Evolutionary conservation across 2,329 filamentous ascomycete species (phyloP).

Genomic region (Grosmannia huntii): DNA sequence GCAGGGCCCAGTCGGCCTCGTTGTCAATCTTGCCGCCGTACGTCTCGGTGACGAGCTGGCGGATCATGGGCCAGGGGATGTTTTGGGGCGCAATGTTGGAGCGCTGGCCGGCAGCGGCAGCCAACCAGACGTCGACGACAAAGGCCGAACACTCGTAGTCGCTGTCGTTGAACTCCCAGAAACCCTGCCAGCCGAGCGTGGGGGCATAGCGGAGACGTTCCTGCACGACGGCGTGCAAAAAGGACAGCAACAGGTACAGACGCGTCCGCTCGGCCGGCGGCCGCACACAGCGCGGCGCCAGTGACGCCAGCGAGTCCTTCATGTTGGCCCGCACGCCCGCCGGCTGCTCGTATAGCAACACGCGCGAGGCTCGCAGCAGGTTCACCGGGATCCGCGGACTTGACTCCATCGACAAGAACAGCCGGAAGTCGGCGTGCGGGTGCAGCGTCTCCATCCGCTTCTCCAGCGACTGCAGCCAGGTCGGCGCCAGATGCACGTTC

Average conservation of each 20-base stretch:
- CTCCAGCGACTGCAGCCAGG: conserved; percentile 93
- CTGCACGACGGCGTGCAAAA: conserved; percentile 91
- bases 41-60: conserved; percentile 80
- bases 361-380: conserved; percentile 78
- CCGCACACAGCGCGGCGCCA: conserved; percentile 64
- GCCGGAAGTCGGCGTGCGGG: conserved; percentile 79
- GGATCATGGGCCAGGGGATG: conserved; percentile 93
- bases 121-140: conserved; percentile 92
- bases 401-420: conserved; percentile 97
- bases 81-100: conserved; percentile 89
- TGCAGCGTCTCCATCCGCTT: conserved; percentile 94
- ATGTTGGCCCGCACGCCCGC: conserved; percentile 95
- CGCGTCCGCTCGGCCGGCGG: conserved; percentile 82
- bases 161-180: conserved; percentile 99
- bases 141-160: conserved; percentile 97
- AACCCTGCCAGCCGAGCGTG: conserved; percentile 90
- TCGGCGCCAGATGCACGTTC: conserved; percentile 92
- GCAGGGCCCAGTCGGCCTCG: conserved; percentile 64
- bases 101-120: conserved; percentile 66
- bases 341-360: conserved; percentile 96
- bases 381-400: conserved; percentile 96
- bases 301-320: conserved; percentile 86
- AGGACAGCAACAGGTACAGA: conserved; percentile 81
- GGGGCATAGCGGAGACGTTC: conserved; percentile 91
- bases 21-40: conserved; percentile 98